Percentiles rank a stretch among this genome's conserved stretches.
Evolutionary conservation across 345 rosid genomes (phyloP).

Genomic region (Hevea brasiliensis): DNA sequence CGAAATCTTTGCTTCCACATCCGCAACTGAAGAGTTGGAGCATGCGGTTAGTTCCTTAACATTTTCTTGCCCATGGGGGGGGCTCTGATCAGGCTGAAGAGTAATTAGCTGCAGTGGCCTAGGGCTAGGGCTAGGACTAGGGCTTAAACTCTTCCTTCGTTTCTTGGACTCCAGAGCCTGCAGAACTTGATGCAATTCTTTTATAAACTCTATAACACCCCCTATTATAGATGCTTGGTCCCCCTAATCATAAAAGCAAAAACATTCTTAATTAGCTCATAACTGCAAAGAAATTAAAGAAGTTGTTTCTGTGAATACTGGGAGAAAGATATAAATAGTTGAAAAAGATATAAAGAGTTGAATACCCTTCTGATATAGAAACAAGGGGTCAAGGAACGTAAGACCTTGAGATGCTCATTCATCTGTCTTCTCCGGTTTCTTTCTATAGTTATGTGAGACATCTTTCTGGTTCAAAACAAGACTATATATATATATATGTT

Average conservation of each 20-base stretch:
- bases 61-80: slow-evolving; percentile 29
- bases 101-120: slow-evolving; percentile 27
- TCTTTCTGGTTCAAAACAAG: slow-evolving; percentile 9
- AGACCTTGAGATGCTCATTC: slow-evolving; percentile 86
- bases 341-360: neutral
- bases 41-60: slow-evolving; percentile 55
- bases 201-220: slow-evolving; percentile 86
- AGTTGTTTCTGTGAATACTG: too few relatives aligned
- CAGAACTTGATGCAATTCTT: slow-evolving; percentile 78
- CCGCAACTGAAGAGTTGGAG: slow-evolving; percentile 83
- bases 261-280: neutral
- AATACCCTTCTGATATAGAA: slow-evolving; percentile 89
- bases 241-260: slow-evolving; percentile 41
- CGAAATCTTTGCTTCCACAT: slow-evolving; percentile 85
- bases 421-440: slow-evolving; percentile 93
- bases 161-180: slow-evolving; percentile 88
- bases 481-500: too few relatives aligned
- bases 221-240: slow-evolving; percentile 97
- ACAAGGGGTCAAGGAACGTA: slow-evolving; percentile 88
- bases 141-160: slow-evolving; percentile 74
- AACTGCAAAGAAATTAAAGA: neutral
- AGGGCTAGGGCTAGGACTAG: slow-evolving; percentile 48
- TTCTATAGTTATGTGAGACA: slow-evolving; percentile 92
- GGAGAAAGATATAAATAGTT: neutral
- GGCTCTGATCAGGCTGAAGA: slow-evolving; percentile 31